phyloP scores from a whole-genome alignment of 1,284 basidiomycete species.

The Golubevia pallescens region DNA sequence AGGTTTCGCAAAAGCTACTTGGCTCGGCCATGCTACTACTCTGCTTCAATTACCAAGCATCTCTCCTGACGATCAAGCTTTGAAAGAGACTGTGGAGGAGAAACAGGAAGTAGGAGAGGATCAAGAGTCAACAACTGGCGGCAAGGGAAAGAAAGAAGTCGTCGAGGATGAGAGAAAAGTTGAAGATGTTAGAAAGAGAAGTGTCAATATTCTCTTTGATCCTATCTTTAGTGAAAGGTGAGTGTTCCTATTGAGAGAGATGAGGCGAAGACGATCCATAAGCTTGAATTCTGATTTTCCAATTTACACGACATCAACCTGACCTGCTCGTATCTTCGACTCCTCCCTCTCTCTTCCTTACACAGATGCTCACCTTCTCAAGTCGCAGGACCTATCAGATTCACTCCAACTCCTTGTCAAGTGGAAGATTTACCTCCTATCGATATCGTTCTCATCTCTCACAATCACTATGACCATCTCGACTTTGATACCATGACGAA shows the following conservation, averaged over 20 bases:
- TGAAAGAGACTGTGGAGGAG: constrained; percentile 9
- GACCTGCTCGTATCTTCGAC: neutral
- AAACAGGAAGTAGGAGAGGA: constrained; percentile 8
- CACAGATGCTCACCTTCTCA: neutral
- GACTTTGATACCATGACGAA: neutral
- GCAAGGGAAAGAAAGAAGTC: neutral
- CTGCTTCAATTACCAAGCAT: constrained; percentile 18
- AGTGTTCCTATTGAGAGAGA: neutral
- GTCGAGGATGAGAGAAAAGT: neutral
- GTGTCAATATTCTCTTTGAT: neutral
- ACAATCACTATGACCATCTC: neutral
- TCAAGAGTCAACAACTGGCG: constrained; percentile 4
- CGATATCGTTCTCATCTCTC: neutral
- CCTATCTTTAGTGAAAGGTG: constrained; percentile 13
- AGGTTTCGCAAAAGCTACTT: constrained; percentile 12
- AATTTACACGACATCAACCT: neutral
- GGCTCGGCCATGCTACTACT: constrained; percentile 19
- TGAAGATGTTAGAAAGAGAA: constrained; percentile 7
- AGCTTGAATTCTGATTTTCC: neutral
- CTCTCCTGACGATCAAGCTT: constrained; percentile 20
- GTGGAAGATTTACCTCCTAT: neutral
- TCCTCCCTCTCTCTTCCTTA: neutral
- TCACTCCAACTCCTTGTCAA: neutral
- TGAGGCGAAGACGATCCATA: neutral
- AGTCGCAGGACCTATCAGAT: neutral